These are phyloP conservation scores for Wickerhamomyces queroliae DNA, from an alignment of 805 yeast genomes.

Conservation along the genomic window DNA sequence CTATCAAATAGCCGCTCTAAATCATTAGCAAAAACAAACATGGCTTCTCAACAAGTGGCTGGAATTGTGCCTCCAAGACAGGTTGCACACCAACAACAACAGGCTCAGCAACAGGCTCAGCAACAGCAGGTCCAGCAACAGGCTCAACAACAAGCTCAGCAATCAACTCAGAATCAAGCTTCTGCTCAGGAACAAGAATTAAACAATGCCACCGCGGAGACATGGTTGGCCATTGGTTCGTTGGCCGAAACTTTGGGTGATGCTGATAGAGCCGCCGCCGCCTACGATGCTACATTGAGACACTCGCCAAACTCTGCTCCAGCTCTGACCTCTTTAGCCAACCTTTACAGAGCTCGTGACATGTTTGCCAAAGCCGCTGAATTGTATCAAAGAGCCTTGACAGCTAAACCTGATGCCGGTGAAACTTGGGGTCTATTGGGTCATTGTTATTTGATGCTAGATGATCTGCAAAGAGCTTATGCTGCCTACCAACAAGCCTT, in stretches of 20 bases:
- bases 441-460: constrained; percentile 94
- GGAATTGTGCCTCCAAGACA: background rate
- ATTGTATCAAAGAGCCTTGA: constrained; percentile 80
- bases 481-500: constrained; percentile 96
- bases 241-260: constrained; percentile 88
- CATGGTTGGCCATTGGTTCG: constrained; percentile 87
- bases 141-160: constrained; percentile 14
- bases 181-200: constrained; percentile 26
- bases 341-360: constrained; percentile 81
- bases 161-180: constrained; percentile 24
- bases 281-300: constrained; percentile 83
- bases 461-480: constrained; percentile 92
- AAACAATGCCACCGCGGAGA: constrained; percentile 60
- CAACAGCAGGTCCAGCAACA: constrained; percentile 4
- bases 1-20: too few relatives aligned
- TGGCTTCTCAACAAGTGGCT: background rate
- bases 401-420: constrained; percentile 80
- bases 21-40: background rate
- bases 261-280: constrained; percentile 80
- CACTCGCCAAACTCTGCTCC: constrained; percentile 83
- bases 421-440: constrained; percentile 97
- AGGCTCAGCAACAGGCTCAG: constrained; percentile 1
- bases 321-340: constrained; percentile 81
- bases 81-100: constrained; percentile 1
- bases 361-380: constrained; percentile 94